Evolutionary conservation across 768 basidiomycete genomes (phyloP).

Genomic region (Melanogaster broomeanus): DNA sequence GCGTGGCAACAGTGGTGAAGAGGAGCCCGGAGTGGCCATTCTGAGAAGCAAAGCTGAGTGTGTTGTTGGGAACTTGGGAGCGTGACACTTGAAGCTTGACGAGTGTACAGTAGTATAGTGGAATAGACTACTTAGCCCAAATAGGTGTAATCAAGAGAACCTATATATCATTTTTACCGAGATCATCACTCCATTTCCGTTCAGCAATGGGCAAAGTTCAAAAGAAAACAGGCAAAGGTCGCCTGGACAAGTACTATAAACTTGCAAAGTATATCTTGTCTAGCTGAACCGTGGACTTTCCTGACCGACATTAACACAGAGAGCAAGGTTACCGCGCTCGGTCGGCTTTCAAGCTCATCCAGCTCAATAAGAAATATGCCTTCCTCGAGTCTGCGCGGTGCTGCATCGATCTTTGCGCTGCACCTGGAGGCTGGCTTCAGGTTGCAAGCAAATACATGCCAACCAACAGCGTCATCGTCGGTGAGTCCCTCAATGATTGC

Average conservation of each 20-base stretch:
- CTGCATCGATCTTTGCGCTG: constrained; percentile 97
- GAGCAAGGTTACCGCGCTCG: constrained; percentile 99
- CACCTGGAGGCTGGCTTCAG: constrained; percentile 98
- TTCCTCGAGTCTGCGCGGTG: constrained; percentile 89
- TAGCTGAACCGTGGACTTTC: constrained; percentile 1
- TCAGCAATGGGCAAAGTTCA: constrained; percentile 70
- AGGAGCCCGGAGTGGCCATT: constrained; percentile 23
- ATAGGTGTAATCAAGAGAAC: constrained; percentile 18
- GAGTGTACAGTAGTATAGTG: too few relatives aligned
- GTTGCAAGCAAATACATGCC: constrained; percentile 99
- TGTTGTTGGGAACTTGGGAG: background rate
- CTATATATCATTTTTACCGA: background rate
- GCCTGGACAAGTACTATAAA: constrained; percentile 96
- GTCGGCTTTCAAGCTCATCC: constrained; percentile 98
- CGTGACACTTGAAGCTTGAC: too few relatives aligned
- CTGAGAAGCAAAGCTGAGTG: background rate
- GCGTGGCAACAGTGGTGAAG: constrained; percentile 31
- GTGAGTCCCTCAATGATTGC: constrained; percentile 42
- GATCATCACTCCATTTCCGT: background rate
- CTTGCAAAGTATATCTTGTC: constrained; percentile 70
- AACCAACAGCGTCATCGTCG: constrained; percentile 86
- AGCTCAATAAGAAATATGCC: constrained; percentile 96
- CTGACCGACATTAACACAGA: constrained; percentile 43
- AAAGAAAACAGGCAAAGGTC: constrained; percentile 96
- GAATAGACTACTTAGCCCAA: too few relatives aligned